These are phyloP conservation scores for Tylopilus rubrobrunneus DNA, from an alignment of 768 basidiomycete genomes.

Conservation along the genomic window DNA sequence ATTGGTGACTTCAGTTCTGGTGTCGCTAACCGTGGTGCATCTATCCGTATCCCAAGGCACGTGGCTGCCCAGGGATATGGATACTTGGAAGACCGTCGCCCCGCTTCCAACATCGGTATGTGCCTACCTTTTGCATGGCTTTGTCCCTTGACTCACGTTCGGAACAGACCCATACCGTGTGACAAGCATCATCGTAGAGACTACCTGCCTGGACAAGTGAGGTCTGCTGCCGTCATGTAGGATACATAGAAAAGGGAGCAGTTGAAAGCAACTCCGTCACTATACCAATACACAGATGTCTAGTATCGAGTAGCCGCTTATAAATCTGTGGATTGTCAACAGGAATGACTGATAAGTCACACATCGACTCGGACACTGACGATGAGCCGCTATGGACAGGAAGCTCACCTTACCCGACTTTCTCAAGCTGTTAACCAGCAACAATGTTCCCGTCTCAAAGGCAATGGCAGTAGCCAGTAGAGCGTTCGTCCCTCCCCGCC, in stretches of 20 bases:
- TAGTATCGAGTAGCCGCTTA: not conserved
- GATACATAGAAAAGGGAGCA: conserved; percentile 1
- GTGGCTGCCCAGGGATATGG: conserved; percentile 91
- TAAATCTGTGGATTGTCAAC: conserved; percentile 8
- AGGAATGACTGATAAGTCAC: not conserved
- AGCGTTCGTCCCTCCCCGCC: conserved; percentile 43
- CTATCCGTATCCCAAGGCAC: conserved; percentile 92
- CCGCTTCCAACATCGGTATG: conserved; percentile 94
- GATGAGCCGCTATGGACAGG: conserved; percentile 16
- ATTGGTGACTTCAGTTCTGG: conserved; percentile 89
- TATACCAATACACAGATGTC: conserved; percentile 20
- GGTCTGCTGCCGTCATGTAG: conserved; percentile 10
- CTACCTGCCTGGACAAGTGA: conserved; percentile 68
- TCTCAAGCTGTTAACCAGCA: conserved; percentile 59
- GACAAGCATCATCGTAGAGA: conserved; percentile 84
- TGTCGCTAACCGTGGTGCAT: conserved; percentile 96
- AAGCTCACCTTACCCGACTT: conserved; percentile 64
- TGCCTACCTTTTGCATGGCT: not conserved
- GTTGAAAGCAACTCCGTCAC: conserved; percentile 11
- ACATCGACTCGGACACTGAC: not conserved
- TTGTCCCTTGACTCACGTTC: conserved; percentile 6
- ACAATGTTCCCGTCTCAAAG: conserved; percentile 53
- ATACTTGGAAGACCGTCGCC: conserved; percentile 94
- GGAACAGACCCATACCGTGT: conserved; percentile 89
- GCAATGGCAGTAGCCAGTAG: conserved; percentile 71